Conservation (phyloP, 2,329 filamentous ascomycete genomes). For the Aspergillus sp. region DNA sequence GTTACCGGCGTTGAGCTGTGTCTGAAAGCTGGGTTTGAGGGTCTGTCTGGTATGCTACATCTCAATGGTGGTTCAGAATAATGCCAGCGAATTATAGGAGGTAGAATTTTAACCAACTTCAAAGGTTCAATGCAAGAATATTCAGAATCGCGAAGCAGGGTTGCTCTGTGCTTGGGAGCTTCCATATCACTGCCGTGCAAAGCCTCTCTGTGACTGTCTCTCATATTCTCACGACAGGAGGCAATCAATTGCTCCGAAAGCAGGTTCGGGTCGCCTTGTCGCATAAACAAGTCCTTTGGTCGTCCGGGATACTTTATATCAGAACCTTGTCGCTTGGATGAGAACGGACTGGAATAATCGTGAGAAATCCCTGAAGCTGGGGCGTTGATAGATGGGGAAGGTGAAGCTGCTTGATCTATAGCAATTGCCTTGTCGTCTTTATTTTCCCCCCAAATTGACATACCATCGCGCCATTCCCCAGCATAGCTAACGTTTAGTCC, state of each 20-base stretch:
- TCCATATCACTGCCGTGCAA: too few species aligned
- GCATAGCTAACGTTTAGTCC: slow-evolving; percentile 21
- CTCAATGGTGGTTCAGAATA: background rate
- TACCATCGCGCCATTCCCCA: slow-evolving; percentile 26
- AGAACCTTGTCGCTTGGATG: background rate
- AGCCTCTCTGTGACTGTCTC: too few species aligned
- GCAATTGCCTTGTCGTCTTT: background rate
- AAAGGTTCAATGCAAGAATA: background rate
- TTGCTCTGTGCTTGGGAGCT: too few species aligned
- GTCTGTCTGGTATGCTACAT: slow-evolving; percentile 8
- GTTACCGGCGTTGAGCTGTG: background rate
- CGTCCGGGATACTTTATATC: background rate
- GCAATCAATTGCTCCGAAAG: background rate
- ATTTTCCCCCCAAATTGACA: slow-evolving; percentile 9
- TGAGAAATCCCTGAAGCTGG: background rate
- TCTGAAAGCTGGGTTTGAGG: slow-evolving; percentile 8
- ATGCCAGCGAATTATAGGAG: background rate
- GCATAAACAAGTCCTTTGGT: background rate
- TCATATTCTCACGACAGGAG: background rate
- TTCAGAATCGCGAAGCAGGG: too few species aligned
- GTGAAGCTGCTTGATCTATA: too few species aligned
- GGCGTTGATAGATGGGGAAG: background rate
- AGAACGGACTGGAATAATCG: background rate
- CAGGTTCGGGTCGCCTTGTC: background rate
- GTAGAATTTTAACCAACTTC: background rate